Evolutionary conservation across 2,329 filamentous ascomycete species (phyloP).

Genomic region (Gaeumannomyces tritici): DNA sequence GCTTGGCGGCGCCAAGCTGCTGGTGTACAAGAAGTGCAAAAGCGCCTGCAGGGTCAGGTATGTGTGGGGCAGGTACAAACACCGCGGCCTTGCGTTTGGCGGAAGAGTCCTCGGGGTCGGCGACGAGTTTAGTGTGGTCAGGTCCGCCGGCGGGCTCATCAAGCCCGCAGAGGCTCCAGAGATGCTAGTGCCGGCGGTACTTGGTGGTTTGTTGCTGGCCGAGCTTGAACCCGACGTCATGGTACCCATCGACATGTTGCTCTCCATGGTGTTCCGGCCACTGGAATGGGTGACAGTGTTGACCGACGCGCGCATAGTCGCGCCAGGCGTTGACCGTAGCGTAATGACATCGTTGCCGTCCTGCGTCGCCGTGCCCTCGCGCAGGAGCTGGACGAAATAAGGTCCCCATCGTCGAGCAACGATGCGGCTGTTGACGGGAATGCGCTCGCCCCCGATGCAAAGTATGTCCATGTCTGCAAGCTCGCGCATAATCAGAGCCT

Average conservation of each 20-base stretch:
- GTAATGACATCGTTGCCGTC: conserved; percentile 69
- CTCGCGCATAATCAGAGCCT: conserved; percentile 71
- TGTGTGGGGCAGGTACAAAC: conserved; percentile 89
- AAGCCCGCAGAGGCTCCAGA: conserved; percentile 20
- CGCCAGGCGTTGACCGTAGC: conserved; percentile 55
- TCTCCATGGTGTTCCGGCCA: conserved; percentile 40
- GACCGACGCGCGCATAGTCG: conserved; percentile 63
- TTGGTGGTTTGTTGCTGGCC: conserved; percentile 26
- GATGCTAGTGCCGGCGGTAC: conserved; percentile 33
- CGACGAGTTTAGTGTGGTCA: conserved; percentile 41
- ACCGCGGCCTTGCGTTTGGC: conserved; percentile 64
- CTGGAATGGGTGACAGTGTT: conserved; percentile 69
- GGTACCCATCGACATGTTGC: conserved; percentile 31
- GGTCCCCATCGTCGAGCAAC: conserved; percentile 86
- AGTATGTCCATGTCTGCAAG: conserved; percentile 95
- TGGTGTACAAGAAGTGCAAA: conserved; percentile 90
- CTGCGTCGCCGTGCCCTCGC: conserved; percentile 65
- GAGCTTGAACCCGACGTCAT: conserved; percentile 22
- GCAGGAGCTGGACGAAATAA: conserved; percentile 86
- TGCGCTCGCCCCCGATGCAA: conserved; percentile 80
- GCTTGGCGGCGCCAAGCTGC: conserved; percentile 65
- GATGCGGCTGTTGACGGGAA: conserved; percentile 87
- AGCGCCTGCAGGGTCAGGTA: conserved; percentile 81
- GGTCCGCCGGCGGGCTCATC: conserved; percentile 27
- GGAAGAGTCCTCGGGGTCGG: conserved; percentile 48